Base-by-base conservation (phyloP, 2,329 filamentous ascomycete genomes). In the Juglanconis juglandina region DNA sequence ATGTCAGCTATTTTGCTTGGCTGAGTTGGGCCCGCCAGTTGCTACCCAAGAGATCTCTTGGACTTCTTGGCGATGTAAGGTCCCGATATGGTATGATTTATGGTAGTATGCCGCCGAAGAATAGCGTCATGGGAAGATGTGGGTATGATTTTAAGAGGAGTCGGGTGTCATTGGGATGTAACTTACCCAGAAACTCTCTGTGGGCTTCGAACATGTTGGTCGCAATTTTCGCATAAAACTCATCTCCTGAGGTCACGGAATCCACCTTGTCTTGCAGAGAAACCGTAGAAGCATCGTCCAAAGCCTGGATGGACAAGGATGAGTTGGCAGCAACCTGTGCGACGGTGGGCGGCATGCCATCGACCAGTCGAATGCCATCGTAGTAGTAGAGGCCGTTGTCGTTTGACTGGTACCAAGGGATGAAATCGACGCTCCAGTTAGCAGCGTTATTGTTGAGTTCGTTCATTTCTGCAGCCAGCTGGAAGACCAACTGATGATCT, bases 401-500 rank as follows among this genome's bases (percentile, higher is more conserved):
- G 60, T 74, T 82, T 53, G 69, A 75, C 66, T 88, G 83, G 42
- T 85, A 80, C 84, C 84, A 88, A 1, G 80, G 79, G 59, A 88
- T 87, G 65, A 88, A 87, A 55, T 86, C 81, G 35, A 88, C 79
- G 14, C 75, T 77, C 41, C 81, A 73, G 50, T 79, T 75, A 52
- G 70, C 69, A 59, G 72, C 70, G 65, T 84, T 72, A n/a, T 72
- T 73, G 70, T 89, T 89, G 66, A 87, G 72, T 37, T 76, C 68
- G 70, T 89, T 89, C 62, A 89, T 74, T 56, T 81, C 79, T 5
- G 79, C 78, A 2, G 80, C 85, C 2, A 89, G 76, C 68, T 88
- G 83, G 69, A 87, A 88, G 0, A 88, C 84, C 68, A 89, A 77
- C 63, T 83, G 79, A 67, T 88, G 85, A 65, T 89, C 87, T 8